Evolutionary conservation across 2,329 filamentous ascomycete genomes (phyloP).

Genomic region (Venturia nashicola): DNA sequence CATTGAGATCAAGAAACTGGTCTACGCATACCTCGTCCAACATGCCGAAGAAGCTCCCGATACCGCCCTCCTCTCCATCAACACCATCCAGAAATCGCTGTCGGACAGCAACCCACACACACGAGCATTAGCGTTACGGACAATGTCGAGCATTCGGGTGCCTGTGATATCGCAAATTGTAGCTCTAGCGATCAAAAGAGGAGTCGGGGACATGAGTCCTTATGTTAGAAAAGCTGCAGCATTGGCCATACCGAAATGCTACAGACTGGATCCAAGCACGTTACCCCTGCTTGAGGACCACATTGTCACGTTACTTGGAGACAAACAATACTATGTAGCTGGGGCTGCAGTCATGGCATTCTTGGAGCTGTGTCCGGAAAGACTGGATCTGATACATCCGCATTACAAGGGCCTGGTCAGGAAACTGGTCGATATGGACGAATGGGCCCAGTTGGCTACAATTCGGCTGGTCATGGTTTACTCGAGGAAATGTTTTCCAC

Average conservation of each 20-base stretch:
- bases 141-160: slow-evolving; percentile 95
- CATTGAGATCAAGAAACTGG: slow-evolving; percentile 91
- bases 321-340: slow-evolving; percentile 94
- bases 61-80: slow-evolving; percentile 89
- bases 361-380: slow-evolving; percentile 75
- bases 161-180: slow-evolving; percentile 98
- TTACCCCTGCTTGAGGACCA: slow-evolving; percentile 77
- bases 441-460: slow-evolving; percentile 87
- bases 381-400: slow-evolving; percentile 78
- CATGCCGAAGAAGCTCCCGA: slow-evolving; percentile 95
- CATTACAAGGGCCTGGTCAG: slow-evolving; percentile 76
- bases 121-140: slow-evolving; percentile 80
- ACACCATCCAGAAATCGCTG: slow-evolving; percentile 95
- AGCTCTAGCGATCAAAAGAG: slow-evolving; percentile 88
- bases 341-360: slow-evolving; percentile 86
- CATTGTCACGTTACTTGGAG: slow-evolving; percentile 63
- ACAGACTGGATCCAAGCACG: slow-evolving; percentile 76
- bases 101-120: slow-evolving; percentile 86
- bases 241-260: slow-evolving; percentile 90
- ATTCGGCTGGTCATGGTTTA: slow-evolving; percentile 75
- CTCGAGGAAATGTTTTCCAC: slow-evolving; percentile 76
- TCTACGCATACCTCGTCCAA: slow-evolving; percentile 95
- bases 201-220: slow-evolving; percentile 85
- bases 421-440: slow-evolving; percentile 97
- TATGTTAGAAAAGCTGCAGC: slow-evolving; percentile 88